Base-by-base conservation (phyloP, 1,284 basidiomycete genomes). In the Ustanciosporium gigantosporum region DNA sequence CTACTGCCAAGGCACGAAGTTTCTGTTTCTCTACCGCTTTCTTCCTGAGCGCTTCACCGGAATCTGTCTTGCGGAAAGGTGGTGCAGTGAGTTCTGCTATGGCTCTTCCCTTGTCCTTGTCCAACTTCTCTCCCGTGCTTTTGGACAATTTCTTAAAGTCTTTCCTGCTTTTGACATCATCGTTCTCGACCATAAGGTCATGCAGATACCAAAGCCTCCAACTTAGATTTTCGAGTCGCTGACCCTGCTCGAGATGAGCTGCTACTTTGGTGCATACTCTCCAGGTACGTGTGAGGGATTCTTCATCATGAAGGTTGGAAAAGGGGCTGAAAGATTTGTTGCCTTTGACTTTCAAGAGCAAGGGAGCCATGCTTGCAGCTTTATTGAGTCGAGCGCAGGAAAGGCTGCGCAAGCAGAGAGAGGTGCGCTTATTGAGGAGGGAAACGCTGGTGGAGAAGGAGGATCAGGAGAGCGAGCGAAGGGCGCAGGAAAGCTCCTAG, bases 201-300 rank as follows among this genome's bases (percentile, higher is more conserved):
- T 64, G 59, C 7, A 70, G 56, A 31, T 67, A 60, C 69, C 69
- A 71, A 16, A 71, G 41, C 4, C 69, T 32, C 69, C 69, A 71
- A 34, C 58, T 66, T 39, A 71, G 50, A 32, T 71, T 71, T 31
- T 71, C 69, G 38, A 69, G 60, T 16, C 69, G 58, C 41, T 68
- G 62, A n/a, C 69, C 69, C 31, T 69, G 62, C 40, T 71, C 67
- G 41, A 71, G 67, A 25, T 67, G 56, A 13, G 58, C 64, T 16
- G 66, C 64, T 21, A 66, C 62, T 38, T 69, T 69, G 39, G 62
- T 65, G 46, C 58, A 59, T 4, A 65, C 58, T 6, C 48, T 35
- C 69, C 69, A 71, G 19, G 59, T 64, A 17, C 55, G 52, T 9
- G 48, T 38, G 7, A 71, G 34, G 16, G 67, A 66, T 7, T 66